Base-by-base conservation (phyloP, 495 filamentous ascomycete species). In the Talaromyces stipitatus region DNA sequence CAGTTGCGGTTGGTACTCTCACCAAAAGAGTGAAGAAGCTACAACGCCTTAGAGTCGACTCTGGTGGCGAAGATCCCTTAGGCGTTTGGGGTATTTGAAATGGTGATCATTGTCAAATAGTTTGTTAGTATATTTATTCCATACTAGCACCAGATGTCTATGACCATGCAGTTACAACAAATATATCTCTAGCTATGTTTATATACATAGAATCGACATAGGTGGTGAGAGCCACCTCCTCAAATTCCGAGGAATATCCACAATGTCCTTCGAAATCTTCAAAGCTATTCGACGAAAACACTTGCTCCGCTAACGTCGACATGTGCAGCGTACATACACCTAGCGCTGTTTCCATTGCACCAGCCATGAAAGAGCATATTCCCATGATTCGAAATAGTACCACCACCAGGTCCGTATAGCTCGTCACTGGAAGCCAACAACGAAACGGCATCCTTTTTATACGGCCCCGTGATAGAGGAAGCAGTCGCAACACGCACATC, bases 1-100 rank as follows among this genome's bases (percentile, higher is more conserved):
- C 89, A 0, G 64, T 91, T 1, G 73, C 72, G 4, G 85, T 91
- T 2, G 89, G 89, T 0, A 51, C 84, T 8, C 66, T 88, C 0
- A 78, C 89, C 1, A 69, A 63, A 38, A 62, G 78, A 30, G 74
- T 82, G 23, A 74, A 69, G 61, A 69, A 48, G 28, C 57, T 77
- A 12, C 72, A 75, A 56, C 24, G 56, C 18, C 54, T 53, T 29
- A 55, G 69, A 56, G 59, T 29, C 43, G 27, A 61, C 30, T 56
- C 60, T 1, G 59, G 62, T n/a, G 65, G 62, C 1, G 14, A 33
- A 3, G 69, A 75, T 62, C 70, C 71, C 8, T 47, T 75, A 26
- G 71, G 73, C 1, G 58, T 67, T 9, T 76, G 71, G 72, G 72
- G 72, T 27, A 51, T 51, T 26, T 51, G 48, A 51, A 23, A 14